Conservation (phyloP, 2,329 filamentous ascomycete species). For the Aspergillus ibericus region DNA sequence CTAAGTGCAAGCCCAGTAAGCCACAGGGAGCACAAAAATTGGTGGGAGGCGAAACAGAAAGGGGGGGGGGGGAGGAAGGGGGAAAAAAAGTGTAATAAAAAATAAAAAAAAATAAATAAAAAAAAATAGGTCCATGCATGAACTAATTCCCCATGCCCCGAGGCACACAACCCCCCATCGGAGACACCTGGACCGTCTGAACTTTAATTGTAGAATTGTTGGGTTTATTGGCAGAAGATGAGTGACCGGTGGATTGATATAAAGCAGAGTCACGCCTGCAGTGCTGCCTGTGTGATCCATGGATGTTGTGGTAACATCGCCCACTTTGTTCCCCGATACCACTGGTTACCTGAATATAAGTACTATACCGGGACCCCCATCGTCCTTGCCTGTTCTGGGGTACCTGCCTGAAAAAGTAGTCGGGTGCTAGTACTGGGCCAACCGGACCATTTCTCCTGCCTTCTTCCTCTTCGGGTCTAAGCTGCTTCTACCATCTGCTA, state of each 20-base stretch:
- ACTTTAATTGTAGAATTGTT: background rate
- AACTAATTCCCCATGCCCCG: background rate
- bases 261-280: slow-evolving; percentile 1
- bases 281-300: background rate
- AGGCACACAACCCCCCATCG: background rate
- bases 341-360: background rate
- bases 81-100: background rate
- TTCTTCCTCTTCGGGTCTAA: background rate
- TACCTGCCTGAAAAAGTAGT: slow-evolving; percentile 2
- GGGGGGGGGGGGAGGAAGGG: slow-evolving; percentile 2
- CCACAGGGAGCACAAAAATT: background rate
- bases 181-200: background rate
- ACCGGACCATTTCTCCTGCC: background rate
- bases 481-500: background rate
- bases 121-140: background rate
- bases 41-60: slow-evolving; percentile 1
- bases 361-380: background rate
- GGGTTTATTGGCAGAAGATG: background rate
- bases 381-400: slow-evolving; percentile 15
- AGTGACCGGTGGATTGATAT: background rate
- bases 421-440: background rate
- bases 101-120: background rate
- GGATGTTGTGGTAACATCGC: slow-evolving; percentile 4
- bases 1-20: background rate
- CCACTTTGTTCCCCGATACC: background rate